Evolutionary conservation across 108 stramenopile genomes (phyloP).

Genomic region (Epipyxis sp.): DNA sequence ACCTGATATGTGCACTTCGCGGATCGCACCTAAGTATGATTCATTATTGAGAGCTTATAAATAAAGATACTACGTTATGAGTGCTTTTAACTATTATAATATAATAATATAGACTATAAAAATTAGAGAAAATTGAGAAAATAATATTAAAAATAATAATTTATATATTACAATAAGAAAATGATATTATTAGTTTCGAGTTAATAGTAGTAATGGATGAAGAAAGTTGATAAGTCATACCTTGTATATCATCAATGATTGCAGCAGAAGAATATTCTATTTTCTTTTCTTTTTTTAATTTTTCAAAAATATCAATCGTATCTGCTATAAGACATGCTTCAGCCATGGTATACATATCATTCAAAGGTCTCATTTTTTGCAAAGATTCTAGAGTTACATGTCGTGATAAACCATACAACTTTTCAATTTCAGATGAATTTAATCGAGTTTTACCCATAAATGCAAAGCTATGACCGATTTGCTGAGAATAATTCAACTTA

Average conservation of each 20-base stretch:
- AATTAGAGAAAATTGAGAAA: no score
- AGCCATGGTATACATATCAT: conserved; percentile 89
- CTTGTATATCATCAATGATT: conserved; percentile 75
- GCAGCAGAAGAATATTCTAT: conserved; percentile 63
- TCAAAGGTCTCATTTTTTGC: conserved; percentile 76
- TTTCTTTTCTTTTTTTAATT: conserved; percentile 44
- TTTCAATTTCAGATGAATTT: conserved; percentile 63
- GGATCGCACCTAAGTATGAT: conserved; percentile 74
- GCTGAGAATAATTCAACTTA: conserved; percentile 87
- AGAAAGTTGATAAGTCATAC: no score
- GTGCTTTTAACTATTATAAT: no score
- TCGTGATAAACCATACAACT: conserved; percentile 76
- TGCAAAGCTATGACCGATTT: conserved; percentile 84
- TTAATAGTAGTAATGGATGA: no score
- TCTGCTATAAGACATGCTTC: conserved; percentile 94
- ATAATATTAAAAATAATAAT: no score
- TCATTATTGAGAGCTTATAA: no score
- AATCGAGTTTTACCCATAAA: conserved; percentile 70
- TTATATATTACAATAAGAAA: no score
- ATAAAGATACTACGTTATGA: no score
- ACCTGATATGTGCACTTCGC: conserved; percentile 81
- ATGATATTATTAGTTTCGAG: no score
- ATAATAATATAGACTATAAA: no score
- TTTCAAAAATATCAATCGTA: conserved; percentile 82
- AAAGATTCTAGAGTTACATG: conserved; percentile 66